Evolutionary conservation across 805 yeast genomes (phyloP), one percentile per base, ranked within the genome.

Genomic region (Isabelozyma heimii): DNA sequence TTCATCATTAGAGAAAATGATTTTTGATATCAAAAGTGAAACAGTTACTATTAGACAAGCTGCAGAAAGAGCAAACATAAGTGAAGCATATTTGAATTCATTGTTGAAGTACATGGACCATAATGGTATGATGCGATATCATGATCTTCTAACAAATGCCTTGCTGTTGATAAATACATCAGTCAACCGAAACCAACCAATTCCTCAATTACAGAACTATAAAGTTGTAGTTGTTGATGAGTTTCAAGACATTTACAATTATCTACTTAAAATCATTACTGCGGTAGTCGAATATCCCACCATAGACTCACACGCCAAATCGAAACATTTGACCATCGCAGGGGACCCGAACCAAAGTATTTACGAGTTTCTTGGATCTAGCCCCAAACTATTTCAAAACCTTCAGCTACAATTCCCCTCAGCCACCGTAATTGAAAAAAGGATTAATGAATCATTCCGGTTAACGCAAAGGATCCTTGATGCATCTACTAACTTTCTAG

Each of bases 321-420:
- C 57, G 2, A 75, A 79, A 46, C 91, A 87, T 60, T 57, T 87
- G 35, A 77, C 85, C 1, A 62, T 87, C 15, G 85, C 90, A 4
- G 91, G 91, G 1, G 92, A 87, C 63, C 79, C 83, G 1, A 75
- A 82, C 59, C 92, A 87, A 63, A 76, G 87, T 46, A 83, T 87
- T 27, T 87, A 84, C 60, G 83, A 75, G 27, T 87, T 87, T 59
- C 59, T 85, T 39, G 89, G 89, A 0, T 72, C 84, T 0, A 69
- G 72, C 40, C 70, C 72, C 1, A 45, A 60, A 3, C 65, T 70
- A 3, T 61, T 77, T 59, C 45, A 53, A n/a, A 45, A 52, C 9
- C 47, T 73, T 9, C 52, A 44, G n/a, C 27, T 42, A 6, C 51
- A 54, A 15, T 60, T 72, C 37, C 63, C 65, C 0, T 47, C 43